Evolutionary conservation across 257 asterid genomes (phyloP).

Genomic region (Lithospermum erythrorhizon): DNA sequence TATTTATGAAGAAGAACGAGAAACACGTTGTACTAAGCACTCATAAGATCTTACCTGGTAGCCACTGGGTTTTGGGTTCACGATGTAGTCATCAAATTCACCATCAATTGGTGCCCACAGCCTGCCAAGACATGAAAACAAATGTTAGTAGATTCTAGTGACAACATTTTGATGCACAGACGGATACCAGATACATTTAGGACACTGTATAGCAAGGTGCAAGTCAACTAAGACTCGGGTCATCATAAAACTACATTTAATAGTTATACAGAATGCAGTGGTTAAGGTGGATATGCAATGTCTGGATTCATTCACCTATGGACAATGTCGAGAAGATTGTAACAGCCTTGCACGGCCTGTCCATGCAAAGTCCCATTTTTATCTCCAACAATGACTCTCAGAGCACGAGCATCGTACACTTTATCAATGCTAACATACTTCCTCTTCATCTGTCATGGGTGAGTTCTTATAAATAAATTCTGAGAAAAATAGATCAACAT

Average conservation of each 20-base stretch:
- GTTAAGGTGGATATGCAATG: slow-evolving; percentile 5
- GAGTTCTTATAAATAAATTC: slow-evolving; percentile 15
- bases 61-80: slow-evolving; percentile 97
- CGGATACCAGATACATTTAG: neutral
- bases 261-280: slow-evolving; percentile 1
- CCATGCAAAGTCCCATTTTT: slow-evolving; percentile 85
- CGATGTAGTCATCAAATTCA: slow-evolving; percentile 85
- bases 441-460: slow-evolving; percentile 65
- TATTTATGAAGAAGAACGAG: neutral
- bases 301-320: slow-evolving; percentile 45
- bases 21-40: neutral
- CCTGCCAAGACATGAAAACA: slow-evolving; percentile 29
- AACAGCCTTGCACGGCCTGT: slow-evolving; percentile 88
- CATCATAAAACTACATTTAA: slow-evolving; percentile 9
- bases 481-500: neutral
- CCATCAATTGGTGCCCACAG: slow-evolving; percentile 94
- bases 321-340: slow-evolving; percentile 83
- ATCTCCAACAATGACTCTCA: slow-evolving; percentile 93
- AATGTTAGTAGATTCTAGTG: slow-evolving; percentile 8
- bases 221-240: slow-evolving; percentile 6
- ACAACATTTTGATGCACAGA: neutral
- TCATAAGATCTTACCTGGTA: slow-evolving; percentile 57
- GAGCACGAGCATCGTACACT: slow-evolving; percentile 90
- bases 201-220: neutral
- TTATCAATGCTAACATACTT: slow-evolving; percentile 66